Base-by-base conservation (phyloP, 2,329 filamentous ascomycete species). In the Colletotrichum chlorophyti region DNA sequence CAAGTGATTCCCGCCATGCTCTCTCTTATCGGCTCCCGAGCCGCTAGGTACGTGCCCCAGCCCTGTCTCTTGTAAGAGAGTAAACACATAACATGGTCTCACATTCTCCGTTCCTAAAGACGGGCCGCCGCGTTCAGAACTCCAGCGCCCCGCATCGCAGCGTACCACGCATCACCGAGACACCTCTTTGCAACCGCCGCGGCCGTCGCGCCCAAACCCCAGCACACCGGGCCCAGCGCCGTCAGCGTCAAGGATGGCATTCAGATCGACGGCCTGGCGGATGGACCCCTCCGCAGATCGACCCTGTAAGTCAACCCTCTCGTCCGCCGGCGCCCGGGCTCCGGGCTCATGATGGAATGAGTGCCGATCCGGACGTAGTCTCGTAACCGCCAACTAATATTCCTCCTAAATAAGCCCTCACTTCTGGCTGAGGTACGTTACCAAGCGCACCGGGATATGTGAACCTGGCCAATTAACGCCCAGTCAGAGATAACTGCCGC, bases 401-500 rank as follows among this genome's bases (percentile, higher is more conserved):
- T 3, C 24, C 5, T 32, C 34, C 27, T 3, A 17, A 27, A 5
- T 7, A 12, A 63, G 61, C 46, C 54, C 61, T 27, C 61, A 63
- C 45, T 63, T 63, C 17, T 63, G 61, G 61, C 35, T 63, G 26
- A 62, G 61, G 61, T 63, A 63, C 17, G 60, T 17, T 31, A 26
- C 14, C 14, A 24, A n/a, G 24, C 2, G 9, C 31, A 2, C 37
- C 34, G 26, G 14, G 7, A 37, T 17, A 19, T 24, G 19, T 10
- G n/a, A 31, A 12, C 12, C 29, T 24, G 29, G 19, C 24, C 23
- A 26, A 48, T 45, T 51, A 10, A 47, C 53, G 32, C 10, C 8
- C 11, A 24, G 47, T 5, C 29, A 77, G 76, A 19, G 76, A 79
- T 52, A 79, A 77, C 45, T 79, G 76, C 60, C 74, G 73, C n/a